Evolutionary conservation across 1,284 basidiomycete genomes (phyloP).

Genomic region (Cutaneotrichosporon sp.): DNA sequence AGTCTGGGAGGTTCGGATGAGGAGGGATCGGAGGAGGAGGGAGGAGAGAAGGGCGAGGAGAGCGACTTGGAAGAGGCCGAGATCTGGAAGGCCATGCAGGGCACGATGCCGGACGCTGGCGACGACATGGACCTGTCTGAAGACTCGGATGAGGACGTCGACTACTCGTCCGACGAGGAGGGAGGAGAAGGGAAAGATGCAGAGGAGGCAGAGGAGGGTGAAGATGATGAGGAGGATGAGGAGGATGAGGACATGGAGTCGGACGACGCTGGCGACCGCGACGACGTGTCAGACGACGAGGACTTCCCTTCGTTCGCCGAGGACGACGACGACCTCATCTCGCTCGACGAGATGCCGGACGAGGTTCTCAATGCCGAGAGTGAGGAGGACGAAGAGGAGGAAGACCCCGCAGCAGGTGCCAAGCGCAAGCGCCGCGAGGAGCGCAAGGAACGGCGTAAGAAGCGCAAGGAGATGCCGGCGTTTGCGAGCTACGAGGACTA

Average conservation of each 20-base stretch:
- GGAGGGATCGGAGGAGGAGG: constrained; percentile 40
- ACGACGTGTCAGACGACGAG: constrained; percentile 19
- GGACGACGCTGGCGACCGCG: constrained; percentile 27
- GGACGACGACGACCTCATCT: constrained; percentile 53
- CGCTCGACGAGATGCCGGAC: constrained; percentile 51
- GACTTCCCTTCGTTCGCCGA: constrained; percentile 45
- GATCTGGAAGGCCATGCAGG: constrained; percentile 89
- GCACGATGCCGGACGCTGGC: constrained; percentile 64
- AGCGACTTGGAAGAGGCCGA: constrained; percentile 63
- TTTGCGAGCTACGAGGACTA: constrained; percentile 97
- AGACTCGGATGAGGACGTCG: constrained; percentile 58
- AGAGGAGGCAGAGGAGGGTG: constrained; percentile 33
- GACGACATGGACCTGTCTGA: constrained; percentile 64
- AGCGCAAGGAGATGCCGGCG: constrained; percentile 76
- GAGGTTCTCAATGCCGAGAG: constrained; percentile 46
- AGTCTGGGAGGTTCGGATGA: constrained; percentile 33
- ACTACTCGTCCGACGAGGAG: constrained; percentile 57
- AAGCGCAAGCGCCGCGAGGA: constrained; percentile 58
- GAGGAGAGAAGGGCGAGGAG: constrained; percentile 41
- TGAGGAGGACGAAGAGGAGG: constrained; percentile 54
- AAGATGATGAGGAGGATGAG: constrained; percentile 37
- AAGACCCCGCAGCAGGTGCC: constrained; percentile 56
- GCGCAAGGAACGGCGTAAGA: constrained; percentile 58
- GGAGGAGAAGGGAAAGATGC: constrained; percentile 51
- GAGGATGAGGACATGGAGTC: constrained; percentile 33